phyloP scores from a whole-genome alignment of 108 stramenopile species.

The Ochromonas danica region DNA sequence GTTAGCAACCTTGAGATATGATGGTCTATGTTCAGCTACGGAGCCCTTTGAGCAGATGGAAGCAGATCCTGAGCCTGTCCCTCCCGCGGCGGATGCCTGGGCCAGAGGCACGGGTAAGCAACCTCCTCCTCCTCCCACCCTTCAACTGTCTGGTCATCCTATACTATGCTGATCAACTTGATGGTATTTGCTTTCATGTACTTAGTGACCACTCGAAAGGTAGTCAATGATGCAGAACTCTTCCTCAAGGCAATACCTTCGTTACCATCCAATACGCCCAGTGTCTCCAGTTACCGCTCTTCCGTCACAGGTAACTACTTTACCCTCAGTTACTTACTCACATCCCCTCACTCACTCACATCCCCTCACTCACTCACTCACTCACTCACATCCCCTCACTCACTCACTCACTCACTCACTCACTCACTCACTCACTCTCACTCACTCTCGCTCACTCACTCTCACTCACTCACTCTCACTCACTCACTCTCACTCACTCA shows the following conservation, averaged over 20 bases:
- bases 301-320: not conserved
- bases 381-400: too few species aligned
- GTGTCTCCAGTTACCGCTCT: constrained; percentile 15
- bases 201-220: not conserved
- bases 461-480: too few species aligned
- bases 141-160: not conserved
- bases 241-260: not conserved
- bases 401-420: too few species aligned
- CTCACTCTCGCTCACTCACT: too few species aligned
- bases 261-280: not conserved
- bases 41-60: not conserved
- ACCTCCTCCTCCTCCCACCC: not conserved
- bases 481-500: too few species aligned
- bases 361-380: too few species aligned
- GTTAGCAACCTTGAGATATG: not conserved
- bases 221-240: not conserved
- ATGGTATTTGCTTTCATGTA: not conserved
- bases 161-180: not conserved
- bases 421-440: too few species aligned
- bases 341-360: too few species aligned
- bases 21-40: not conserved
- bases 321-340: not conserved
- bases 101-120: constrained; percentile 3
- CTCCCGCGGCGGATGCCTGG: not conserved
- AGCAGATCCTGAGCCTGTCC: not conserved